Evolutionary conservation across 179 eudicot species (phyloP), one percentile per base, ranked within the genome.

Genomic region (Vitellaria paradoxa): DNA sequence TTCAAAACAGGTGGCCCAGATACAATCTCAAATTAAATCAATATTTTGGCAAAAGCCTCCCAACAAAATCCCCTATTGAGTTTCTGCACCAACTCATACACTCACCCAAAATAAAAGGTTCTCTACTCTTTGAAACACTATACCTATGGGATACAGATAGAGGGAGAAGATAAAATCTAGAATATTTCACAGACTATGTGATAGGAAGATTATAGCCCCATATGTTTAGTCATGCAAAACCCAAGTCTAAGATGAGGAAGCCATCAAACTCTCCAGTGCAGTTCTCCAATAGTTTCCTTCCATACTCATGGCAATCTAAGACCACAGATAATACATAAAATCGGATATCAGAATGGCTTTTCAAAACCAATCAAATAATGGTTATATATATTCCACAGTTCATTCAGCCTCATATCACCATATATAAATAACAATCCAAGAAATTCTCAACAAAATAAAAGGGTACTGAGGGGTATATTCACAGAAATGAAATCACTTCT

Each of bases 191-290:
- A 30, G 37, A 30, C 2, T 30, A 30, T 30, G 37, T 30, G 37
- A 65, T 4, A n/a, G 26, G 46, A 65, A 65, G 46, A 24, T 65
- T 5, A 30, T 40, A 65, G 37, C 68, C 30, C n/a, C 20, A 14
- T 17, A 65, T 65, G 9, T 26, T 30, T 37, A 65, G n/a, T 65
- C n/a, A 65, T 65, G 68, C 46, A 65, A 65, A 65, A 65, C 45
- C 68, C 2, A 0, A 12, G 46, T 30, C 45, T 26, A 63, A 11
- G 10, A 63, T 23, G 40, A 8, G 50, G 20, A 30, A 65, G 68
- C n/a, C 8, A 65, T 65, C 47, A 66, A 11, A 17, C 24, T 46
- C 0, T 68, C 9, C 6, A 14, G 5, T 68, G 14, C 23, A 45
- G 55, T 4, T 46, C 9, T 46, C 4, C 17, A 3, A n/a, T 46